Evolutionary conservation across 768 basidiomycete species (phyloP).

Genomic region (Mycena galericulata): DNA sequence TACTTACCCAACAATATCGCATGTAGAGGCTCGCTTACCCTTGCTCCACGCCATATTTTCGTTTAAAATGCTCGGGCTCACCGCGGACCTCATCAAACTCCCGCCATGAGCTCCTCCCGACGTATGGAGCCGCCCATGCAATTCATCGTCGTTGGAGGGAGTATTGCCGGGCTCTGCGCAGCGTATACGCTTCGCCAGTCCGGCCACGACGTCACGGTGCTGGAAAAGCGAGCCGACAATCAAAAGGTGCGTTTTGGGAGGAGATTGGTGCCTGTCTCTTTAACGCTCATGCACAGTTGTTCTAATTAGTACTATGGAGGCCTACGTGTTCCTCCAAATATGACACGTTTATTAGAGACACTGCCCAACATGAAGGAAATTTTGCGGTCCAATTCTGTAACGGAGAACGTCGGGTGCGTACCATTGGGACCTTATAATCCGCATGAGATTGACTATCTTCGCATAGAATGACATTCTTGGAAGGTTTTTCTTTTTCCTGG

Average conservation of each 20-base stretch:
- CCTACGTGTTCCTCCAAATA: slow-evolving; percentile 31
- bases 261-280: background rate
- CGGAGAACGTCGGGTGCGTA: background rate
- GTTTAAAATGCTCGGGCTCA: too few relatives aligned
- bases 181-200: background rate
- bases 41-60: too few relatives aligned
- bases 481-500: background rate
- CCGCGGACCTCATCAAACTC: background rate
- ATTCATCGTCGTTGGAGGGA: slow-evolving; percentile 10
- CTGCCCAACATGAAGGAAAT: slow-evolving; percentile 19
- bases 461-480: background rate
- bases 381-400: slow-evolving; percentile 10
- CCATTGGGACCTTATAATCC: background rate
- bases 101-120: background rate
- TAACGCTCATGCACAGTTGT: background rate
- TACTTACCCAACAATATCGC: too few relatives aligned
- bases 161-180: background rate
- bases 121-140: background rate
- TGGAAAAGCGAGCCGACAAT: background rate
- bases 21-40: too few relatives aligned
- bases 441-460: background rate
- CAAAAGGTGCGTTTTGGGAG: slow-evolving; percentile 17
- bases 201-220: background rate
- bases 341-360: slow-evolving; percentile 29
- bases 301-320: slow-evolving; percentile 13